Conservation (phyloP, 2,329 filamentous ascomycete species). For the Cordyceps militaris region DNA sequence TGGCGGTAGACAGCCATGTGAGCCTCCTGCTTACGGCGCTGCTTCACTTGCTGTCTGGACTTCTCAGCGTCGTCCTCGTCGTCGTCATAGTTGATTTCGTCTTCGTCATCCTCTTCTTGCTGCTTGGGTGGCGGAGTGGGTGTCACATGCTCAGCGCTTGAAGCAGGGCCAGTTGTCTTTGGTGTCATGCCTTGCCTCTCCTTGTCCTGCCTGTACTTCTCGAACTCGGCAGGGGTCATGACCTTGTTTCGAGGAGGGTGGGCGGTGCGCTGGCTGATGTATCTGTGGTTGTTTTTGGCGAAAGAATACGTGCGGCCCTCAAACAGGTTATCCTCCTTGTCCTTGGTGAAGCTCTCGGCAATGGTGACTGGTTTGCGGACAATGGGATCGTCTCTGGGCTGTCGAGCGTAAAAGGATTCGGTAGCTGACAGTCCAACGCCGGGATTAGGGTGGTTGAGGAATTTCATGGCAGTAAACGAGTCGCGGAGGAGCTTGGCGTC, state of each 20-base stretch:
- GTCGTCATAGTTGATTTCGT: conserved; percentile 60
- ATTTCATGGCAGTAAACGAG: conserved; percentile 42
- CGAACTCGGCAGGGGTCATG: conserved; percentile 86
- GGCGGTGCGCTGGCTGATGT: conserved; percentile 24
- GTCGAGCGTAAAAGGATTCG: conserved; percentile 12
- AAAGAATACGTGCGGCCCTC: conserved; percentile 38
- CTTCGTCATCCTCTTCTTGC: conserved; percentile 55
- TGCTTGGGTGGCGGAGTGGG: conserved; percentile 20
- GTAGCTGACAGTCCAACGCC: conserved; percentile 11
- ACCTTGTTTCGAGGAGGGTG: conserved; percentile 59
- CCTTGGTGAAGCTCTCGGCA: conserved; percentile 23
- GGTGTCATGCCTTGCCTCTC: conserved; percentile 47
- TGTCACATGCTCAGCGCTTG: not conserved
- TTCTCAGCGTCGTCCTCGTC: conserved; percentile 77
- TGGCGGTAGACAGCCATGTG: conserved; percentile 86
- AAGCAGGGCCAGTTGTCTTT: conserved; percentile 27
- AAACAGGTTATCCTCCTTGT: conserved; percentile 49
- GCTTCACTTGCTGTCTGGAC: conserved; percentile 63
- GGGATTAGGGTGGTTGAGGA: conserved; percentile 28
- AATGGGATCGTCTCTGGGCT: conserved; percentile 14
- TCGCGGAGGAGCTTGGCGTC: conserved; percentile 47
- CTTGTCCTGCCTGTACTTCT: conserved; percentile 70
- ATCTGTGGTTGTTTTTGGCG: conserved; percentile 30
- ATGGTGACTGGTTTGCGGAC: conserved; percentile 12
- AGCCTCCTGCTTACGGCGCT: conserved; percentile 81